Evolutionary conservation across 495 filamentous ascomycete genomes (phyloP).

Genomic region (Neurospora sublineolata): DNA sequence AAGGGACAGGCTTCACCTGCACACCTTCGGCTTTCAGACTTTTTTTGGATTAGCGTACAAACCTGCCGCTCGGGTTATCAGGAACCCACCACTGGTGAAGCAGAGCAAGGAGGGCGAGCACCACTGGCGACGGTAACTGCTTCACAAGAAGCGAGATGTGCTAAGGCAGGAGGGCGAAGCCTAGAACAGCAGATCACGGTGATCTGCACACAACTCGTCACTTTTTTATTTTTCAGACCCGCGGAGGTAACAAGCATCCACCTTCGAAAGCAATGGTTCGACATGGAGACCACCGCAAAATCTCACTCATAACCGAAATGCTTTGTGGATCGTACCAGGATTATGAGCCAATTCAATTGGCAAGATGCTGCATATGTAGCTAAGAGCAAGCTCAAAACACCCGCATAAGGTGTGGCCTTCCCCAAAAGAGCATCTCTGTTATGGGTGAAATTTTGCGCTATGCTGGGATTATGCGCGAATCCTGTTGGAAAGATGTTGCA

Average conservation of each 20-base stretch:
- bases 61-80: conserved; percentile 3
- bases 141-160: neutral
- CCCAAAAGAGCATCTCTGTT: neutral
- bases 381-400: neutral
- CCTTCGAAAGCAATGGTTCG: neutral
- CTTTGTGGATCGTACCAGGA: neutral
- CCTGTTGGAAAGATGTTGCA: neutral
- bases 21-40: conserved; percentile 18
- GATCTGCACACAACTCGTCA: neutral
- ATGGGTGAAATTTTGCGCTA: neutral
- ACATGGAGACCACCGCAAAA: neutral
- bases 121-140: neutral
- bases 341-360: neutral
- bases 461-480: neutral
- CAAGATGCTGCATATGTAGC: neutral
- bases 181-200: neutral
- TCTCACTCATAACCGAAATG: neutral
- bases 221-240: neutral
- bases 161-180: neutral
- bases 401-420: neutral
- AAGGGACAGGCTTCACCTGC: conserved; percentile 14
- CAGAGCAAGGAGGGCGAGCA: neutral
- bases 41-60: conserved; percentile 19
- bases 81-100: neutral
- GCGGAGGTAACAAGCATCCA: neutral